These are phyloP conservation scores for Coemansia sp. DNA, from an alignment of 192 early-diverging fungal genomes.

Conservation along the genomic window DNA sequence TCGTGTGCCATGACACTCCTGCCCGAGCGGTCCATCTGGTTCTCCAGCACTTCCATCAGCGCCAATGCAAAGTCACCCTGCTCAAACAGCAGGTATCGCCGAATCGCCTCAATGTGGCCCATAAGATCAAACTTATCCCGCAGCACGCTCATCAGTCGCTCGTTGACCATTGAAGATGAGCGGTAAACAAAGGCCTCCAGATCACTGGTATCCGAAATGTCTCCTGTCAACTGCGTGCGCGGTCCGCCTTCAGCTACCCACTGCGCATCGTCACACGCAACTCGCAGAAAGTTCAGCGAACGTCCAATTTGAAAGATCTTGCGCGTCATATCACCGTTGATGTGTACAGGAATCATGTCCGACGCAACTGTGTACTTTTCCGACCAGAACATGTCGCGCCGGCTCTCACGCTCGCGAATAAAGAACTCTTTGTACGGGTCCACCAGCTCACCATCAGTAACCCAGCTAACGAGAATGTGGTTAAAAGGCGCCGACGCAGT, in stretches of 20 bases:
- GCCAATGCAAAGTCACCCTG: conserved; percentile 94
- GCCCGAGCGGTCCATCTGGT: conserved; percentile 65
- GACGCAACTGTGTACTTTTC: conserved; percentile 69
- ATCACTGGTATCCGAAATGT: conserved; percentile 58
- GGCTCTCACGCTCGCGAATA: conserved; percentile 59
- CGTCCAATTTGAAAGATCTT: conserved; percentile 89
- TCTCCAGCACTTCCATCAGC: conserved; percentile 77
- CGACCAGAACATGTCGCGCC: conserved; percentile 81
- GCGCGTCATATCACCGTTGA: conserved; percentile 70
- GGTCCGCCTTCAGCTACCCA: conserved; percentile 52
- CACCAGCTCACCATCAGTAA: conserved; percentile 89
- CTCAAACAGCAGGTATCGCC: conserved; percentile 85
- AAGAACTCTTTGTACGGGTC: conserved; percentile 95
- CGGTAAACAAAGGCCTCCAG: conserved; percentile 75
- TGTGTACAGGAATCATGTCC: conserved; percentile 88
- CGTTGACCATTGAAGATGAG: conserved; percentile 69
- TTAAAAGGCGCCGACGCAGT: conserved; percentile 85
- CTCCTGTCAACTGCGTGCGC: conserved; percentile 51
- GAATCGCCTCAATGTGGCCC: conserved; percentile 83
- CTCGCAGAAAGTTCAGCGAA: conserved; percentile 79
- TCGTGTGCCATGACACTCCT: conserved; percentile 82
- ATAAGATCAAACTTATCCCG: conserved; percentile 76
- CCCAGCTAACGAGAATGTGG: conserved; percentile 85
- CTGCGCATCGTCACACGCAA: conserved; percentile 62
- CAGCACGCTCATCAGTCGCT: conserved; percentile 77